Evolutionary conservation across 768 basidiomycete species (phyloP).

Genomic region (Trametes cubensis): DNA sequence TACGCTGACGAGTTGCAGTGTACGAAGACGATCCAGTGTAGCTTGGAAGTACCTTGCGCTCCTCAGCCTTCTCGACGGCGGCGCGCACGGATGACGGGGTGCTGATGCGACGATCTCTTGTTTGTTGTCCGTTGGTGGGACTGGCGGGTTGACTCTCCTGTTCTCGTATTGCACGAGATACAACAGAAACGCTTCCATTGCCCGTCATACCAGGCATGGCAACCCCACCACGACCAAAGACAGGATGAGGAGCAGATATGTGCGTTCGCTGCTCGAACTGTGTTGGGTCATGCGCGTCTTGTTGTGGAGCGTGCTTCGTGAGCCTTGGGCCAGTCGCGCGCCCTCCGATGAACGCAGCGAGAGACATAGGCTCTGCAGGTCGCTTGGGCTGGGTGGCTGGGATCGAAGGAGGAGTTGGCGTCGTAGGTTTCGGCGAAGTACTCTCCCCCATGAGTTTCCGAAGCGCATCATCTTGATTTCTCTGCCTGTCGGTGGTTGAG

Average conservation of each 20-base stretch:
- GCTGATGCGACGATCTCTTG: constrained; percentile 37
- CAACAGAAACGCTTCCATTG: constrained; percentile 21
- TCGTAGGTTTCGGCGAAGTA: background rate
- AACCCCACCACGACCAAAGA: constrained; percentile 74
- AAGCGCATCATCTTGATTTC: constrained; percentile 48
- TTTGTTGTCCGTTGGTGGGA: background rate
- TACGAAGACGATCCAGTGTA: constrained; percentile 31
- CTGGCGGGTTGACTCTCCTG: constrained; percentile 11
- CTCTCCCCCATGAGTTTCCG: constrained; percentile 47
- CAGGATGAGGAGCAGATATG: constrained; percentile 59
- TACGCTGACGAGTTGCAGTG: constrained; percentile 46
- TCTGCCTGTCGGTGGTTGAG: constrained; percentile 41
- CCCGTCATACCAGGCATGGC: constrained; percentile 74
- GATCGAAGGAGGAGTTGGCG: constrained; percentile 1
- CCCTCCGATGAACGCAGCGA: constrained; percentile 84
- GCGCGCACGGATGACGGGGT: constrained; percentile 39
- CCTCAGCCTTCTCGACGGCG: constrained; percentile 44
- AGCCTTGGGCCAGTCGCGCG: constrained; percentile 74
- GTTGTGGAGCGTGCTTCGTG: constrained; percentile 72
- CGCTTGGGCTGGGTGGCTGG: constrained; percentile 10
- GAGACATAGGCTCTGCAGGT: constrained; percentile 56
- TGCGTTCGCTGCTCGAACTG: constrained; percentile 65
- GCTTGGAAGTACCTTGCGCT: constrained; percentile 35
- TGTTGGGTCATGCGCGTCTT: constrained; percentile 63
- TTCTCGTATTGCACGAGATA: constrained; percentile 16